phyloP scores from a whole-genome alignment of 768 basidiomycete species.

The Tricholoma sp. region DNA sequence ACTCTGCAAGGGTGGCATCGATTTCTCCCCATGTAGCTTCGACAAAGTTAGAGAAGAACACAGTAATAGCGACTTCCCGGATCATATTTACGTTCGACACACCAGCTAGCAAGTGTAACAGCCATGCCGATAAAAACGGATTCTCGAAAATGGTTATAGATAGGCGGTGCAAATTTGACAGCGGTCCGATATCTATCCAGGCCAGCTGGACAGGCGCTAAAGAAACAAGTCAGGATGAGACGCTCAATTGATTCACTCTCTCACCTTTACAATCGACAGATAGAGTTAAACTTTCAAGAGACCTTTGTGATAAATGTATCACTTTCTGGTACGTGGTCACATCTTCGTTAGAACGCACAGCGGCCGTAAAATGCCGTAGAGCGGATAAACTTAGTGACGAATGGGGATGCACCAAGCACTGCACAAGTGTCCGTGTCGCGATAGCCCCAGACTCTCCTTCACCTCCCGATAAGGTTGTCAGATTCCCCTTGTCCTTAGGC shows the following conservation, averaged over 20 bases:
- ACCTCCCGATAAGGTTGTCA: background rate
- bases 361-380: background rate
- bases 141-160: conserved; percentile 4
- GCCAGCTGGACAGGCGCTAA: background rate
- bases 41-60: conserved; percentile 2
- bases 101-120: background rate
- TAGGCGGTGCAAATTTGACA: background rate
- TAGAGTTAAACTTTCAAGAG: conserved; percentile 1
- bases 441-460: background rate
- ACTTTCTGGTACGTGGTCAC: background rate
- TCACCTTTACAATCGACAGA: conserved; percentile 1
- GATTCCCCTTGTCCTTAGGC: background rate
- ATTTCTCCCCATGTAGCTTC: conserved; percentile 4
- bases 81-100: background rate
- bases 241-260: background rate
- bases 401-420: background rate
- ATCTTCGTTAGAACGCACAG: conserved; percentile 1
- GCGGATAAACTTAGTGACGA: background rate
- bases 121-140: conserved; percentile 2
- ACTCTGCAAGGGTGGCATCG: background rate
- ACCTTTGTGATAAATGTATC: background rate
- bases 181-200: background rate
- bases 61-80: conserved; percentile 1
- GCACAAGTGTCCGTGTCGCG: conserved; percentile 3
- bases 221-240: background rate